Conservation (phyloP, 768 basidiomycete genomes). For the Naganishia friedmannii region DNA sequence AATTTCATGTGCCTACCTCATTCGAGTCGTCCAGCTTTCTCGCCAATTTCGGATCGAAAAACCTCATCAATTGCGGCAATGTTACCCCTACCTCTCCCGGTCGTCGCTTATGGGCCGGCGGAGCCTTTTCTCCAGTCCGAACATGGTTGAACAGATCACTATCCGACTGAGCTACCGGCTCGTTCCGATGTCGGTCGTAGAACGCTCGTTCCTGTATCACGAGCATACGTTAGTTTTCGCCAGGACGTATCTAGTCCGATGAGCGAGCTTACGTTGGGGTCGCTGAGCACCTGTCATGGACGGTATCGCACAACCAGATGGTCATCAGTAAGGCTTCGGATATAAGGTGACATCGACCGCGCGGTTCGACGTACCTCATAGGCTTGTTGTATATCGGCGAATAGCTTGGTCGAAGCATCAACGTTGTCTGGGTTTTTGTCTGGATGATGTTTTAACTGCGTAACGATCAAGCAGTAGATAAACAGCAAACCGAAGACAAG, state of each 20-base stretch:
- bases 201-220: constrained; percentile 79
- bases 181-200: constrained; percentile 90
- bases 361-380: constrained; percentile 68
- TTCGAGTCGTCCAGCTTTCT: constrained; percentile 54
- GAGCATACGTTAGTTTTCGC: background rate
- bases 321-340: background rate
- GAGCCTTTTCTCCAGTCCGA: constrained; percentile 62
- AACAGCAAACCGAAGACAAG: background rate
- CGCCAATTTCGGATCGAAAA: constrained; percentile 63
- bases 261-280: constrained; percentile 75
- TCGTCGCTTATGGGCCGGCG: constrained; percentile 55
- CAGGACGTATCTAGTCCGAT: background rate
- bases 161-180: constrained; percentile 75
- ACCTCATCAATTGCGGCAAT: constrained; percentile 73
- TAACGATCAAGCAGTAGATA: background rate
- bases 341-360: background rate
- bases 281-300: constrained; percentile 70
- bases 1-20: constrained; percentile 59
- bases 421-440: constrained; percentile 73
- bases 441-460: constrained; percentile 51
- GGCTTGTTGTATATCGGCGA: constrained; percentile 85
- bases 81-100: constrained; percentile 72
- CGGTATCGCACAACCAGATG: constrained; percentile 6
- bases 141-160: constrained; percentile 85
- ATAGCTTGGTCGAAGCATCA: constrained; percentile 80